These are phyloP conservation scores for Fusarium tricinctum DNA, from an alignment of 2,329 filamentous ascomycete species.

Conservation along the genomic window DNA sequence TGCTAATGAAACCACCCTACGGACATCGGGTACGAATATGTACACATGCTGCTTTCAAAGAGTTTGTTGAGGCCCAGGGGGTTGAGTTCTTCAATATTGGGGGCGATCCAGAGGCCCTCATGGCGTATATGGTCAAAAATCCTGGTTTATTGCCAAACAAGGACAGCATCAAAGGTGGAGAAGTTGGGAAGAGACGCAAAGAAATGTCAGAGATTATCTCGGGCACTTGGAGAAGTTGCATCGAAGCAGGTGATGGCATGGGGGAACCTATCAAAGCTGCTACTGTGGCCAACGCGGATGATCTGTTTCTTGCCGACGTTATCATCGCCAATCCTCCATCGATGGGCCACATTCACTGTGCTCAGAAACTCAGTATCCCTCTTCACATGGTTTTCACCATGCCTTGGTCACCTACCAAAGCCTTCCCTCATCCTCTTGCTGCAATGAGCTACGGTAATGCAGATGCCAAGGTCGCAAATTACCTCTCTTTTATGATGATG, in stretches of 20 bases:
- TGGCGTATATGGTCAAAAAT: conserved; percentile 59
- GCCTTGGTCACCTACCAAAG: conserved; percentile 76
- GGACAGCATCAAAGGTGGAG: conserved; percentile 55
- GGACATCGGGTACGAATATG: conserved; percentile 70
- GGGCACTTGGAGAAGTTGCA: conserved; percentile 56
- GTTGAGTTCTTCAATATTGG: conserved; percentile 71
- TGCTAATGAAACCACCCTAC: conserved; percentile 53
- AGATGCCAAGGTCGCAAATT: conserved; percentile 45
- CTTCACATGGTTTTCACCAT: conserved; percentile 71
- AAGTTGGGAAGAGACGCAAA: conserved; percentile 53
- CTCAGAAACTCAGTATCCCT: conserved; percentile 63
- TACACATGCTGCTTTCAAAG: conserved; percentile 67
- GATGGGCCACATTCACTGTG: conserved; percentile 67
- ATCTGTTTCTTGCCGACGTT: conserved; percentile 66
- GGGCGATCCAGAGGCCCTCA: conserved; percentile 66
- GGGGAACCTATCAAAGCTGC: conserved; percentile 48
- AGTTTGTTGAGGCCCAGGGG: conserved; percentile 66
- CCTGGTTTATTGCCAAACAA: conserved; percentile 56
- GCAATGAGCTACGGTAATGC: conserved; percentile 51
- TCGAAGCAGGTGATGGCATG: conserved; percentile 55
- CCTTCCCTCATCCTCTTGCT: conserved; percentile 55
- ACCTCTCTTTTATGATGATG: conserved; percentile 62
- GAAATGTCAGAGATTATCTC: conserved; percentile 57
- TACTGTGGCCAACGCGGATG: conserved; percentile 42
- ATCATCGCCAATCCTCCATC: conserved; percentile 69